phyloP scores from a whole-genome alignment of 2,329 filamentous ascomycete genomes.

The Ceratocystis smalleyi region DNA sequence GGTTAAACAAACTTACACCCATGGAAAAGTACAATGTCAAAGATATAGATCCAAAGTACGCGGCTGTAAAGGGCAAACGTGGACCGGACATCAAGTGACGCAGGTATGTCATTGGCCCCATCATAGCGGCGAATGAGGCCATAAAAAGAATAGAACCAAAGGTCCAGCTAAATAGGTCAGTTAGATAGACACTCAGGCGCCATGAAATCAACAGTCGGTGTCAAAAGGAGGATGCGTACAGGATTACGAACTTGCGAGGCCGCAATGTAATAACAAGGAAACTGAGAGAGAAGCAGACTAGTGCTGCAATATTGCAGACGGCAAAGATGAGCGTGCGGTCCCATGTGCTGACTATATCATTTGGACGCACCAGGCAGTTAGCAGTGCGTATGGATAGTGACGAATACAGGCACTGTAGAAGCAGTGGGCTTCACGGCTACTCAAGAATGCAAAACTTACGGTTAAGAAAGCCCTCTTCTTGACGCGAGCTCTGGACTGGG shows the following conservation, averaged over 20 bases:
- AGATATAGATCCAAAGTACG: slow-evolving; percentile 85
- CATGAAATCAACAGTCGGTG: neutral
- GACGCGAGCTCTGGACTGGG: slow-evolving; percentile 66
- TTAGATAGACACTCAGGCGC: neutral
- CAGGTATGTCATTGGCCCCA: slow-evolving; percentile 73
- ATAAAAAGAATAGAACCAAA: slow-evolving; percentile 84
- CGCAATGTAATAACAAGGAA: slow-evolving; percentile 68
- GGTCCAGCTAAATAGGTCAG: slow-evolving; percentile 56
- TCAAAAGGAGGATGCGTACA: slow-evolving; percentile 53
- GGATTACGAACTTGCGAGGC: slow-evolving; percentile 86
- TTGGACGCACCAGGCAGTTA: slow-evolving; percentile 20
- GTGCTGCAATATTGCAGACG: slow-evolving; percentile 75
- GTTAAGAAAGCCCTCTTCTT: slow-evolving; percentile 90
- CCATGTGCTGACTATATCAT: slow-evolving; percentile 75
- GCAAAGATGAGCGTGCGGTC: slow-evolving; percentile 86
- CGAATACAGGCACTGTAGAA: neutral
- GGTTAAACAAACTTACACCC: slow-evolving; percentile 51
- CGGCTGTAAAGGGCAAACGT: slow-evolving; percentile 78
- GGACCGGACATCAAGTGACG: slow-evolving; percentile 72
- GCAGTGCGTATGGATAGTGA: neutral
- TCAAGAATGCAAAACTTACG: slow-evolving; percentile 46
- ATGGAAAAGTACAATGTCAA: slow-evolving; percentile 85
- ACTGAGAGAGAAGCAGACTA: slow-evolving; percentile 69
- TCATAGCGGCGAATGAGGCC: slow-evolving; percentile 81
- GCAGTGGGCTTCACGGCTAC: neutral